Evolutionary conservation across 179 eudicot species (phyloP), one percentile per base, ranked within the genome.

Genomic region (Beta corolliflora): DNA sequence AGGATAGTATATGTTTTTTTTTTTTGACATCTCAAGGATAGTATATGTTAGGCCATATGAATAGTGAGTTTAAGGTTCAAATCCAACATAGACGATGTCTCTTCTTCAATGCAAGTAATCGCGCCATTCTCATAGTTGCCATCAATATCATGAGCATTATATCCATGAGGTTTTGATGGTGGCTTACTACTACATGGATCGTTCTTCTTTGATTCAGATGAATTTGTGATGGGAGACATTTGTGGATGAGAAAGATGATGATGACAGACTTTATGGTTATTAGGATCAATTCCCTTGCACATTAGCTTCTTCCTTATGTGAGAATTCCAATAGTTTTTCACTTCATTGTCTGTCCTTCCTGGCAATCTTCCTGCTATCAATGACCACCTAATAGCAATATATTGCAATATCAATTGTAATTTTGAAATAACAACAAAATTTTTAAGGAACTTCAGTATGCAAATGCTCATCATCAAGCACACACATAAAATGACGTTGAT

Each of bases 361-460:
- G 89, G 86, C 23, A 86, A 71, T 29, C 89, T 84, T 76, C 86
- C 86, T 9, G 86, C 86, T 46, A 86, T 83, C 68, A 86, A 66
- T n/a, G 89, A 81, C 89, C 89, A 86, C 85, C 89, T 86, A 75
- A 5, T 48, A 15, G 44, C 72, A 61, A 29, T 36, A 82, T 9
- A 48, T 48, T 48, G 52, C 52, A 48, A 48, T 48, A 48, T 48
- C 9, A 48, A 36, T 36, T 36, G 41, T 36, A 36, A 25, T 0
- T 25, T 25, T 25, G 29, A 25, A 25, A 36, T 36, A 36, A 36
- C 41, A 36, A 36, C 41, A 36, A 36, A 36, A 36, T 0, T 0
- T 36, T 36, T 36, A 36, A 36, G 41, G 41, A 36, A 36, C 41
- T 36, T 36, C 41, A 36, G 41, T 0, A 36, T 36, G 41, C 41